Percentiles rank a stretch among this genome's conserved stretches.
Evolutionary conservation across 164 flowering plant species (phyloP).

Genomic region (Vitis labrusca): DNA sequence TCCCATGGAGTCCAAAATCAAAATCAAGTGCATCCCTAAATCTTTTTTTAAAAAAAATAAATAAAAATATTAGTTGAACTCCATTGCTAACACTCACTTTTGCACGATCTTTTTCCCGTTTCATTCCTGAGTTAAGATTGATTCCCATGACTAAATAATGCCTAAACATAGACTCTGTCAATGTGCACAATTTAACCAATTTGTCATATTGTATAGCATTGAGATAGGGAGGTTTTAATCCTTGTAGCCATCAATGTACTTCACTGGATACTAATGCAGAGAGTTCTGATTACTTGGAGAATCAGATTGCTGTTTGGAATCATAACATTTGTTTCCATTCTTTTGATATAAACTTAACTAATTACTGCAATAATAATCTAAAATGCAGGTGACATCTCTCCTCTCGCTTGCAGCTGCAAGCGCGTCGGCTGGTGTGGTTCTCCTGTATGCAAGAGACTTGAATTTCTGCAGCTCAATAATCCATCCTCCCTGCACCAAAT

Average conservation of each 20-base stretch:
- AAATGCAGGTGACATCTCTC: conserved; percentile 30
- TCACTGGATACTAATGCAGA: background rate
- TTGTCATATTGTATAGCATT: background rate
- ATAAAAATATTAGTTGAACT: too few species aligned
- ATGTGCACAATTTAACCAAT: too few species aligned
- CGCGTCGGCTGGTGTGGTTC: conserved; percentile 33
- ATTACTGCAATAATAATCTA: background rate
- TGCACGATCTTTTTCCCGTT: too few species aligned
- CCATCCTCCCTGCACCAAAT: conserved; percentile 13
- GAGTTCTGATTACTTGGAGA: background rate
- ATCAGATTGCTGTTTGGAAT: background rate
- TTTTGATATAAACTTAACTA: background rate
- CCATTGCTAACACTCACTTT: too few species aligned
- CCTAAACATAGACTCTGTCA: too few species aligned
- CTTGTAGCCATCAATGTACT: background rate
- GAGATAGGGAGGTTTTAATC: background rate
- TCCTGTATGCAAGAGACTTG: conserved; percentile 27
- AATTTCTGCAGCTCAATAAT: conserved; percentile 12
- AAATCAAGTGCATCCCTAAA: too few species aligned
- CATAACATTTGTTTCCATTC: background rate
- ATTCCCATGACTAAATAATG: too few species aligned
- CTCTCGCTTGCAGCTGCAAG: conserved; percentile 35
- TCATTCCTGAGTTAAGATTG: too few species aligned
- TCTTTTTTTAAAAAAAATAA: too few species aligned
- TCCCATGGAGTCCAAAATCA: too few species aligned